A percentile compares a stretch with the other conserved stretches of the same genome.
phyloP scores from a whole-genome alignment of 257 asterid genomes.

The Lithospermum erythrorhizon region DNA sequence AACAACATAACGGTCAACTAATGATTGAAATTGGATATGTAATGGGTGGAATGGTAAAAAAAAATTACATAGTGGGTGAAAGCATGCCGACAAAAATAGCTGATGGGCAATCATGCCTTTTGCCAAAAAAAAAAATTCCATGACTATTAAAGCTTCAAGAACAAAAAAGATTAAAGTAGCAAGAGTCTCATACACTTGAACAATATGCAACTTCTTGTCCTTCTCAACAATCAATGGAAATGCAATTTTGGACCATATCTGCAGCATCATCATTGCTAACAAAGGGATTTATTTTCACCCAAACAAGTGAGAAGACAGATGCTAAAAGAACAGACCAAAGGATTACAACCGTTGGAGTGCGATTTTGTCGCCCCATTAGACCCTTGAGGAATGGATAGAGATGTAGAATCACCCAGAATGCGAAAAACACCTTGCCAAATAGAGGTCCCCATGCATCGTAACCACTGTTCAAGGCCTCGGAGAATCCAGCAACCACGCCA shows the following conservation, averaged over 20 bases:
- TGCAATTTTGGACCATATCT: slow-evolving; percentile 49
- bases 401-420: slow-evolving; percentile 90
- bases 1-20: no score
- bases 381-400: slow-evolving; percentile 95
- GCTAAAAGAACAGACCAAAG: slow-evolving; percentile 93
- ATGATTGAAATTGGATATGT: no score
- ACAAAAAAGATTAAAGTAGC: not conserved
- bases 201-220: not conserved
- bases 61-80: no score
- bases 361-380: slow-evolving; percentile 82
- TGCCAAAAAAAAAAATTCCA: not conserved
- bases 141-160: not conserved
- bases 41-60: no score
- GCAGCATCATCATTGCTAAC: slow-evolving; percentile 42
- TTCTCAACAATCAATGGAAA: slow-evolving; percentile 72
- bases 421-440: slow-evolving; percentile 82
- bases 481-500: slow-evolving; percentile 91
- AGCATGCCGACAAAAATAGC: no score
- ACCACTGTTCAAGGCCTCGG: slow-evolving; percentile 87
- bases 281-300: slow-evolving; percentile 94
- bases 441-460: slow-evolving; percentile 93
- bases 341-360: slow-evolving; percentile 85
- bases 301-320: slow-evolving; percentile 85
- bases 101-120: no score
- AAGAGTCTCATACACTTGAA: not conserved